Evolutionary conservation across 1,139 yeast genomes (phyloP).

Genomic region (Wickerhamomyces sp.): DNA sequence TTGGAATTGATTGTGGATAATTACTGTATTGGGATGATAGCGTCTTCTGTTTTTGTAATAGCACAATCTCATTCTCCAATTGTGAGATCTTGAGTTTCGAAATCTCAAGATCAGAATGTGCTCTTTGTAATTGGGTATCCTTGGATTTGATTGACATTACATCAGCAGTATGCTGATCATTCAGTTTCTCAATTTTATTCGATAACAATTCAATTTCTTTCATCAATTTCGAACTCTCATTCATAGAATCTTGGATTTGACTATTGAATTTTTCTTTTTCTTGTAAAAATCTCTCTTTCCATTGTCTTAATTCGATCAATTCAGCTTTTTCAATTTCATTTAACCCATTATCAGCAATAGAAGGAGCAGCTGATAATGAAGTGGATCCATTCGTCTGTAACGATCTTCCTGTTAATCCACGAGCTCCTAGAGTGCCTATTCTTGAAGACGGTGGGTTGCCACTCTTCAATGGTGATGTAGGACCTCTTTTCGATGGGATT

Average conservation of each 20-base stretch:
- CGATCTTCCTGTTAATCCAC: constrained; percentile 28
- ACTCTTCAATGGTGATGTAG: constrained; percentile 61
- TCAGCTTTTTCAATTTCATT: constrained; percentile 31
- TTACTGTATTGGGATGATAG: background rate
- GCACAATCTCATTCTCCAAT: constrained; percentile 47
- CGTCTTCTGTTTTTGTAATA: constrained; percentile 31
- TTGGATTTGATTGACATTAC: constrained; percentile 53
- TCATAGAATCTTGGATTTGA: constrained; percentile 36
- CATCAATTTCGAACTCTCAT: constrained; percentile 37
- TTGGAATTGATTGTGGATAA: constrained; percentile 1
- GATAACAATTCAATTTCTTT: constrained; percentile 35
- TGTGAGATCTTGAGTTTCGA: constrained; percentile 43
- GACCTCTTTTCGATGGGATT: constrained; percentile 60
- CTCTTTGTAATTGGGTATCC: constrained; percentile 58
- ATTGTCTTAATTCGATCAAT: constrained; percentile 45
- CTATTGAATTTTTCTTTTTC: constrained; percentile 38
- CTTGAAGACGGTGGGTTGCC: constrained; percentile 15
- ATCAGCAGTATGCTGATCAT: constrained; percentile 45
- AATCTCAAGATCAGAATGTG: constrained; percentile 55
- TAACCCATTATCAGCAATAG: constrained; percentile 6
- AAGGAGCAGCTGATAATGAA: background rate
- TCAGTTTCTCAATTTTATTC: constrained; percentile 33
- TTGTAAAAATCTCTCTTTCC: constrained; percentile 45
- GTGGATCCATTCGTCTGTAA: constrained; percentile 17
- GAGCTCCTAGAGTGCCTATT: constrained; percentile 23